A percentile compares a stretch with the other conserved stretches of the same genome.
Conservation (phyloP, 305 asterid genomes). For the Fraxinus dipetala region DNA sequence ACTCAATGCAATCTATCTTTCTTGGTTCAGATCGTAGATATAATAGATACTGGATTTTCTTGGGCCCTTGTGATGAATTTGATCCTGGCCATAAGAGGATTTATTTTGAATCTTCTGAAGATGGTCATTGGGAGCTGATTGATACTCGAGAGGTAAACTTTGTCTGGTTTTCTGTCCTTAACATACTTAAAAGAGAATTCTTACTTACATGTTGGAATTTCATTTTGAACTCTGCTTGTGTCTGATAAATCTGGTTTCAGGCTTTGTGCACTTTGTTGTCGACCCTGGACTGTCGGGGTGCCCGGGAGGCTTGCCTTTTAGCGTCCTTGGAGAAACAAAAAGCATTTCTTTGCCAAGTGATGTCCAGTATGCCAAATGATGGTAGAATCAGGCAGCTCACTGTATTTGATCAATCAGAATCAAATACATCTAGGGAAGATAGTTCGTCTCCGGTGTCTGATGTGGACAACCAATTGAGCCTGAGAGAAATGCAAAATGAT, state of each 20-base stretch:
- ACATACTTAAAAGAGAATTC: not conserved
- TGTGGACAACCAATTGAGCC: constrained; percentile 58
- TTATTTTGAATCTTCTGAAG: constrained; percentile 96
- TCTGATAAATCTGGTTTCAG: constrained; percentile 35
- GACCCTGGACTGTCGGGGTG: constrained; percentile 71
- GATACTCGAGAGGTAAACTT: constrained; percentile 71
- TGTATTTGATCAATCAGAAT: constrained; percentile 46
- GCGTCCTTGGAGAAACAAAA: constrained; percentile 64
- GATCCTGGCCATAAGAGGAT: constrained; percentile 96
- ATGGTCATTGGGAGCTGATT: constrained; percentile 94
- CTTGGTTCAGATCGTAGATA: constrained; percentile 97
- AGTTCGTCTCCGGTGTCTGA: constrained; percentile 93
- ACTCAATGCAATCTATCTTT: constrained; percentile 91
- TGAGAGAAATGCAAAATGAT: constrained; percentile 47
- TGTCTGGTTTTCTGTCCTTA: constrained; percentile 18
- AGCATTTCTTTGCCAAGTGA: constrained; percentile 48
- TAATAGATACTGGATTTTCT: constrained; percentile 93
- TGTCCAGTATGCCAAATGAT: constrained; percentile 44
- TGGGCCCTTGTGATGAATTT: constrained; percentile 88
- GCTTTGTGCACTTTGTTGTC: constrained; percentile 64
- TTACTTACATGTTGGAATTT: constrained; percentile 16
- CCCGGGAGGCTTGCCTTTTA: constrained; percentile 77
- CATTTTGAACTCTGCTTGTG: constrained; percentile 25
- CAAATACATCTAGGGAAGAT: constrained; percentile 60
- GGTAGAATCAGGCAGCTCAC: constrained; percentile 36